These are phyloP conservation scores for Fusarium veterinarium DNA, from an alignment of 2,329 filamentous ascomycete genomes.

Conservation along the genomic window DNA sequence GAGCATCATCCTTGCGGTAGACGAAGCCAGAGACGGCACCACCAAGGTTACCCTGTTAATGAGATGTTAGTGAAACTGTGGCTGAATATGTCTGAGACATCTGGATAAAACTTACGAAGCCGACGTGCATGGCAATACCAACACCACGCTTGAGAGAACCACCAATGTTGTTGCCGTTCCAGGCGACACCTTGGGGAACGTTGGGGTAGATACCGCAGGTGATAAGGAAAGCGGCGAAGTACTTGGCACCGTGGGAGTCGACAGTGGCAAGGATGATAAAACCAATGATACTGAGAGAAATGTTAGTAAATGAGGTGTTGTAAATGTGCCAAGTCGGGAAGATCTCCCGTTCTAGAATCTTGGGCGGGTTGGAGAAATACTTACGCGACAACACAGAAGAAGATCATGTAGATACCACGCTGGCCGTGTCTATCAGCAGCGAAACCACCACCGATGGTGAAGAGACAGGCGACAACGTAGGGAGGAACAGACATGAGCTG, in stretches of 20 bases:
- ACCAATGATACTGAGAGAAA: conserved; percentile 45
- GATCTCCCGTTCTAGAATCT: conserved; percentile 14
- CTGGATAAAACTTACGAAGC: conserved; percentile 49
- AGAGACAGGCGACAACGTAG: conserved; percentile 52
- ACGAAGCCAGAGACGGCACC: conserved; percentile 51
- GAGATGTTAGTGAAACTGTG: conserved; percentile 29
- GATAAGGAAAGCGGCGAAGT: conserved; percentile 60
- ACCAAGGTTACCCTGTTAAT: conserved; percentile 51
- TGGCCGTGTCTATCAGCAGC: conserved; percentile 54
- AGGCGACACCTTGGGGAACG: conserved; percentile 66
- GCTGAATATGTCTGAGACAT: not conserved
- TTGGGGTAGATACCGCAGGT: conserved; percentile 60
- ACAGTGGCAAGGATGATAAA: conserved; percentile 49
- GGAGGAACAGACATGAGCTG: conserved; percentile 55
- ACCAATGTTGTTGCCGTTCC: conserved; percentile 70
- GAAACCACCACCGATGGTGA: conserved; percentile 55
- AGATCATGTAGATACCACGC: conserved; percentile 54
- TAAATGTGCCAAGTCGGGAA: conserved; percentile 12
- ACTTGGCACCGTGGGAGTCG: conserved; percentile 56
- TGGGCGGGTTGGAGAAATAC: conserved; percentile 19
- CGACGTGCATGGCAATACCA: conserved; percentile 67
- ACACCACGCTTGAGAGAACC: conserved; percentile 66
- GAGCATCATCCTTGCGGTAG: conserved; percentile 56
- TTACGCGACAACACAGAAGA: conserved; percentile 51
- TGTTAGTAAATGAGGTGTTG: conserved; percentile 26